Conservation (phyloP, 73 alveolate genomes). For the Stentor roeselii region DNA sequence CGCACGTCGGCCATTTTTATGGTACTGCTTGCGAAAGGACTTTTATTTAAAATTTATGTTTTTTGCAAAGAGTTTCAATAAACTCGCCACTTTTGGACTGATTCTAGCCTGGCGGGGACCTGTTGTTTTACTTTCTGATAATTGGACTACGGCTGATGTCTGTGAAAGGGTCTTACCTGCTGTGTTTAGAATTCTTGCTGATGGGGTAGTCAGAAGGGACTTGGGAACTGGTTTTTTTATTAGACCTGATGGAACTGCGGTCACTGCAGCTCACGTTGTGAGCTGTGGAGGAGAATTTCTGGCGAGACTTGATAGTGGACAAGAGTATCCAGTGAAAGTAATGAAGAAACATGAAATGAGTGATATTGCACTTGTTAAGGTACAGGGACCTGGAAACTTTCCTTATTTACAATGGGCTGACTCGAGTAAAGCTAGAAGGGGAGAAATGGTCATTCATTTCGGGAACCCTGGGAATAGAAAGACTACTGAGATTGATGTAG, state of each 20-base stretch:
- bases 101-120: not conserved
- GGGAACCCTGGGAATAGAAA: not conserved
- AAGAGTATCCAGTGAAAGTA: not conserved
- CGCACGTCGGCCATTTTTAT: constrained; percentile 32
- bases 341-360: not conserved
- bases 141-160: not conserved
- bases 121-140: not conserved
- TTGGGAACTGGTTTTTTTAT: constrained; percentile 19
- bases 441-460: not conserved
- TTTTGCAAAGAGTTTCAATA: not conserved
- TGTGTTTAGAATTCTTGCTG: not conserved
- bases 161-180: constrained; percentile 16
- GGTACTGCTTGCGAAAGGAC: not conserved
- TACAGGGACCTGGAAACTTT: not conserved
- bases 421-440: not conserved
- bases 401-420: not conserved
- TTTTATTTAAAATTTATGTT: not conserved
- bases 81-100: not conserved
- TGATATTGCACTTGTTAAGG: constrained; percentile 16
- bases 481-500: not conserved
- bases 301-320: not conserved
- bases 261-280: not conserved
- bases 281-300: too few species aligned
- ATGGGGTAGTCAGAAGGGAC: too few species aligned
- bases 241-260: constrained; percentile 9